Evolutionary conservation across 768 basidiomycete genomes (phyloP), one percentile per base, ranked within the genome.

Genomic region (Dentipellis fragilis): DNA sequence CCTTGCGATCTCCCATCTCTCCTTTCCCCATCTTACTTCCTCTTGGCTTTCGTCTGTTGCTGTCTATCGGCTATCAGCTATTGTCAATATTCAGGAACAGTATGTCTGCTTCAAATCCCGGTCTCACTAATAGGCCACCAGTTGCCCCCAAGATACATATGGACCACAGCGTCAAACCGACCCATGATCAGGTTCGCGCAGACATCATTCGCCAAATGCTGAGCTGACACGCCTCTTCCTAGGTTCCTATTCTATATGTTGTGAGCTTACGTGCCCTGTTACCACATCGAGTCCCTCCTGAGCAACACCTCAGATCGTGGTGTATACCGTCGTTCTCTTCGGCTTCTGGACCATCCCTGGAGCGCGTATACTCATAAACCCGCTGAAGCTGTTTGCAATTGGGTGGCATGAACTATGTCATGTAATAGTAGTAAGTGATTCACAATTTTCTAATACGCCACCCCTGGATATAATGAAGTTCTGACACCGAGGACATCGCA

Each of bases 351-450:
- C 85, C 69, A 86, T 92, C 45, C 90, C 90, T 4, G 81, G 85
- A 55, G 83, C 83, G 22, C 77, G 90, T 48, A 80, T 83, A 64
- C 65, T 88, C 70, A 91, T 92, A 64, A 88, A 80, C 64, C 90
- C 90, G 9, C 76, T 93, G 63, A 93, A 93, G 68, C 74, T 93
- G 12, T 85, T 93, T 66, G 87, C 89, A 52, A 91, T 93, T 58
- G 90, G 89, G 45, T 89, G 83, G 80, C 91, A 93, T 64, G 91
- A 93, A 66, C 75, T 93, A 14, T 92, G 87, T 65, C 91, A 93
- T 67, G 84, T 91, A 64, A 73, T 77, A 50, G 80, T 82, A 39
- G 90, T 91, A 60, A 54, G 85, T 74, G 29, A 29, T 40, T 12
- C 46, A 54, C 57, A 47, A 47, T 56, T 45, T 40, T 29, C 38